Percentiles rank a stretch among this genome's conserved stretches.
Conservation (phyloP, 1,284 basidiomycete species). For the Tilletia walkeri region DNA sequence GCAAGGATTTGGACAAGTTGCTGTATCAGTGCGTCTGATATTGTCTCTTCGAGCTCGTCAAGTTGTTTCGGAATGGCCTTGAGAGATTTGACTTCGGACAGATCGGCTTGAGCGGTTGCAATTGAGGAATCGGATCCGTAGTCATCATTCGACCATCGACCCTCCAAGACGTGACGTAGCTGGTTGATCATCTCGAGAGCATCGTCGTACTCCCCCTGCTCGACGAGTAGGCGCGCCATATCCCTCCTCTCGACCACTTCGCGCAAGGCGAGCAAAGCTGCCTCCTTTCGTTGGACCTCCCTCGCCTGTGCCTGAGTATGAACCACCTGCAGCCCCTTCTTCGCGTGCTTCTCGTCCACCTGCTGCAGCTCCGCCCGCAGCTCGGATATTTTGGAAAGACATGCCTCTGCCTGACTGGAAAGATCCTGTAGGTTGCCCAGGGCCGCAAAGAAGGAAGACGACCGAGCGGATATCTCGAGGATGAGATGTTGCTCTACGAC, state of each 20-base stretch:
- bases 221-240: constrained; percentile 37
- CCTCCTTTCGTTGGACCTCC: constrained; percentile 32
- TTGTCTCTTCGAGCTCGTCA: constrained; percentile 34
- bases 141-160: not conserved
- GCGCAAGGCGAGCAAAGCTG: constrained; percentile 31
- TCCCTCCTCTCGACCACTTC: constrained; percentile 41
- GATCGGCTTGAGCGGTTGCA: constrained; percentile 2
- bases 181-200: constrained; percentile 39
- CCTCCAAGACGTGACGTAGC: not conserved
- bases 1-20: constrained; percentile 73
- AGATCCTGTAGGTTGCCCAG: constrained; percentile 89
- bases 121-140: not conserved
- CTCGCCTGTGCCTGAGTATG: constrained; percentile 37
- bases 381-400: constrained; percentile 72
- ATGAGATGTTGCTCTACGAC: constrained; percentile 92
- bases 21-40: constrained; percentile 35
- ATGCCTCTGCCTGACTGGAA: constrained; percentile 80
- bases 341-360: constrained; percentile 69
- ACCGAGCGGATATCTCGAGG: constrained; percentile 83
- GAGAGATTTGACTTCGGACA: constrained; percentile 27
- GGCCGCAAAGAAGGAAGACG: constrained; percentile 92
- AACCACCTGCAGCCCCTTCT: constrained; percentile 36
- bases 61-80: constrained; percentile 36
- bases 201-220: constrained; percentile 50
- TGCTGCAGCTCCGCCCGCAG: constrained; percentile 72